Evolutionary conservation across 257 asterid genomes (phyloP).

Genomic region (Salvia miltiorrhiza): DNA sequence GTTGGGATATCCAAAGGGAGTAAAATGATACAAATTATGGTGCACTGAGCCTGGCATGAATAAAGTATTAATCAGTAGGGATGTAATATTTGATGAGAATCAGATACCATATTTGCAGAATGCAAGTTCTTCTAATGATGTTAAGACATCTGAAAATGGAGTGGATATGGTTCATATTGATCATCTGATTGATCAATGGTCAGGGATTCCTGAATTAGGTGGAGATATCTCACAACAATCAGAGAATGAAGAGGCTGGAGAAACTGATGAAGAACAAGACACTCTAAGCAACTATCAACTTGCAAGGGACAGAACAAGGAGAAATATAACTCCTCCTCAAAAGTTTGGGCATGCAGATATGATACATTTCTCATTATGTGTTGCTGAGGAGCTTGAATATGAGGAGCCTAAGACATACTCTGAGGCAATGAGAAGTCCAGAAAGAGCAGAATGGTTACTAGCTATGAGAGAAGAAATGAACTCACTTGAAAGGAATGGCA

Average conservation of each 20-base stretch:
- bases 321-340: not conserved
- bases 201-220: too few relatives aligned
- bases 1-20: not conserved
- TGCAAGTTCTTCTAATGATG: too few relatives aligned
- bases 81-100: not conserved
- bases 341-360: not conserved
- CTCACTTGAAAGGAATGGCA: too few relatives aligned
- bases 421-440: too few relatives aligned
- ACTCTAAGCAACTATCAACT: not conserved
- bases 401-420: too few relatives aligned
- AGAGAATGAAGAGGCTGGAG: not conserved
- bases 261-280: not conserved
- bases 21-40: not conserved
- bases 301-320: not conserved
- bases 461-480: too few relatives aligned
- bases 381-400: too few relatives aligned
- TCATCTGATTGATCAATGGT: too few relatives aligned
- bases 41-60: not conserved
- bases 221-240: too few relatives aligned
- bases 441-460: too few relatives aligned
- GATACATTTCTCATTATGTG: not conserved
- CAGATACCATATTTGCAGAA: not conserved
- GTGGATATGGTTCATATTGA: too few relatives aligned
- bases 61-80: not conserved
- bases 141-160: not conserved